A percentile compares a stretch with the other conserved stretches of the same genome.
Evolutionary conservation across 805 yeast species (phyloP).

Genomic region (Cephaloascus albidus): DNA sequence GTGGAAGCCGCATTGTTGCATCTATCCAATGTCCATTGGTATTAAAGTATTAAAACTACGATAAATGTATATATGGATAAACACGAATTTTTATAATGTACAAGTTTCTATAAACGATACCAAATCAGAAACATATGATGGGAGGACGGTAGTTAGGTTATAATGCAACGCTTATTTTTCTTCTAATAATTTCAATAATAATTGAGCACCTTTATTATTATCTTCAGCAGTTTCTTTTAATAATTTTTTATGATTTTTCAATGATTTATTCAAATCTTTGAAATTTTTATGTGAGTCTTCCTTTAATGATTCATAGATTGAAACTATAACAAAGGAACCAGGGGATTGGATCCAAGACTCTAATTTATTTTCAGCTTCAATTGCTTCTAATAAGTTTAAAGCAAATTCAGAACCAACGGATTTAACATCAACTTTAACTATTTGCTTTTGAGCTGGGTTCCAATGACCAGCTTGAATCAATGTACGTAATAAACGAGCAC

Average conservation of each 20-base stretch:
- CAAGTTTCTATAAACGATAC: too few species aligned
- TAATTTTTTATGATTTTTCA: constrained; percentile 40
- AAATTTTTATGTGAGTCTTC: constrained; percentile 29
- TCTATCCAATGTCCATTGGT: too few species aligned
- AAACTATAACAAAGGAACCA: constrained; percentile 76
- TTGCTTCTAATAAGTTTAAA: constrained; percentile 30
- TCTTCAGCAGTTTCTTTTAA: constrained; percentile 26
- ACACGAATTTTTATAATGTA: too few species aligned
- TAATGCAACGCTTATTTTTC: too few species aligned
- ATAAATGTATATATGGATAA: too few species aligned
- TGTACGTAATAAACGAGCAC: constrained; percentile 64
- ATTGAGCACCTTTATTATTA: constrained; percentile 56
- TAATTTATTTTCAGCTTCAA: constrained; percentile 42
- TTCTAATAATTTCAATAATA: constrained; percentile 12
- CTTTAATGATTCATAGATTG: constrained; percentile 61
- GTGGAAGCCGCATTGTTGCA: too few species aligned
- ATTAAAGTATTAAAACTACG: too few species aligned
- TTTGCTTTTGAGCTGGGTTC: constrained; percentile 52
- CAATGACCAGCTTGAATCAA: constrained; percentile 82
- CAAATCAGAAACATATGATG: too few species aligned
- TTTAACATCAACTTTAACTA: constrained; percentile 29
- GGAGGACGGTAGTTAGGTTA: too few species aligned
- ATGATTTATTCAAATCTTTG: constrained; percentile 38
- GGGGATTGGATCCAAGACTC: constrained; percentile 60
- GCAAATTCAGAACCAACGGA: constrained; percentile 57